phyloP scores from a whole-genome alignment of 1,139 yeast species.

The Diutina pseudorugosa region DNA sequence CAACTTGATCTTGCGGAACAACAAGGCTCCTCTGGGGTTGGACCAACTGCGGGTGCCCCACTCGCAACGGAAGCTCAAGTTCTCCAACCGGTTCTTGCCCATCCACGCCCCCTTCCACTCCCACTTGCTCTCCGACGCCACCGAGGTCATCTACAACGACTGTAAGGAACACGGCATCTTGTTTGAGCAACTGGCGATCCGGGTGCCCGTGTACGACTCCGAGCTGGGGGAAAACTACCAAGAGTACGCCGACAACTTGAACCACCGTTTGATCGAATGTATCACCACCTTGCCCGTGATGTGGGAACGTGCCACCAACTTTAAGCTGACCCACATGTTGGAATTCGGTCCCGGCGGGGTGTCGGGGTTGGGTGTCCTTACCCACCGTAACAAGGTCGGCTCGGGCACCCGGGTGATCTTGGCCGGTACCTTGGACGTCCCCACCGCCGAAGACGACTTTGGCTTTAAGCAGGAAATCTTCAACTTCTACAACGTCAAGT shows the following conservation, averaged over 20 bases:
- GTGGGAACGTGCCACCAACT: conserved; percentile 87
- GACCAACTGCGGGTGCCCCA: conserved; percentile 92
- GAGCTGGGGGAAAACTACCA: conserved; percentile 75
- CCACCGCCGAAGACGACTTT: conserved; percentile 55
- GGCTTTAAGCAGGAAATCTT: conserved; percentile 95
- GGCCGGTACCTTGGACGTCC: conserved; percentile 78
- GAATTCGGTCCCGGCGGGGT: conserved; percentile 99
- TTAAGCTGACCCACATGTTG: conserved; percentile 72
- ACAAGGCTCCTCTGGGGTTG: conserved; percentile 88
- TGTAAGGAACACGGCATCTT: conserved; percentile 40
- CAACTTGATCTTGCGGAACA: conserved; percentile 81
- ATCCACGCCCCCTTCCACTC: conserved; percentile 97
- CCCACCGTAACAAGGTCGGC: conserved; percentile 97
- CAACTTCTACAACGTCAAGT: conserved; percentile 62
- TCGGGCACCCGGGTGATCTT: conserved; percentile 91
- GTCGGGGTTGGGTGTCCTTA: conserved; percentile 89
- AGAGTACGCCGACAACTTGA: conserved; percentile 11
- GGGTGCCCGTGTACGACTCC: conserved; percentile 88
- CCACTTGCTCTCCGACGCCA: conserved; percentile 66
- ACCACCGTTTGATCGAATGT: conserved; percentile 60
- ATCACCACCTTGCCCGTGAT: conserved; percentile 84
- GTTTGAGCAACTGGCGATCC: conserved; percentile 42
- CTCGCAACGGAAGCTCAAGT: conserved; percentile 86
- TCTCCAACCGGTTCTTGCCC: conserved; percentile 89
- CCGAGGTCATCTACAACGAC: conserved; percentile 54